Conservation (phyloP, 2,329 filamentous ascomycete species). For the Hypomyces rosellus region DNA sequence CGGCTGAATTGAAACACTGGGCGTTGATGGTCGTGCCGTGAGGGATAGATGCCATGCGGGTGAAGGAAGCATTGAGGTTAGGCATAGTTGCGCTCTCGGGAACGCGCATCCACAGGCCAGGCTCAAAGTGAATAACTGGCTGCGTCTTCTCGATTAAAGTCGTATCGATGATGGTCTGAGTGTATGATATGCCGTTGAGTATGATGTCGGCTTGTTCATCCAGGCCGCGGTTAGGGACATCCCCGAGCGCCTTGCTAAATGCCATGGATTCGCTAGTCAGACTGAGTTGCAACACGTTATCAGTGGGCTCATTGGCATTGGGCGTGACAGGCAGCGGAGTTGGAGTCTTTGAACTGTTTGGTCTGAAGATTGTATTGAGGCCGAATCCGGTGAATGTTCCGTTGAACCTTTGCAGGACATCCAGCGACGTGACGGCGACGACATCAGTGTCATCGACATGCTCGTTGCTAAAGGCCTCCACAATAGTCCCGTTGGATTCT, state of each 20-base stretch:
- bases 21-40: slow-evolving; percentile 39
- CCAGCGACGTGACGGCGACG: too few relatives aligned
- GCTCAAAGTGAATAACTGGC: slow-evolving; percentile 34
- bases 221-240: slow-evolving; percentile 33
- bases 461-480: too few relatives aligned
- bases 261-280: slow-evolving; percentile 29
- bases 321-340: too few relatives aligned
- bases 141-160: slow-evolving; percentile 21
- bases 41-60: slow-evolving; percentile 36
- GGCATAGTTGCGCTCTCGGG: slow-evolving; percentile 19
- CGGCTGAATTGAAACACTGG: slow-evolving; percentile 22
- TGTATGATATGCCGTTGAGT: slow-evolving; percentile 30
- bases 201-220: slow-evolving; percentile 26
- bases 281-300: slow-evolving; percentile 29
- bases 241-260: slow-evolving; percentile 26
- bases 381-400: too few relatives aligned
- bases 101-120: slow-evolving; percentile 34
- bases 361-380: too few relatives aligned
- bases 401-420: too few relatives aligned
- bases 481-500: too few relatives aligned
- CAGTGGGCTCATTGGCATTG: too few relatives aligned
- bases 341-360: too few relatives aligned
- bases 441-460: too few relatives aligned
- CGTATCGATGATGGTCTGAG: slow-evolving; percentile 29
- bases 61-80: slow-evolving; percentile 19